Percentiles rank a stretch among this genome's conserved stretches.
These are phyloP conservation scores for Aethionema arabicum DNA, from an alignment of 345 rosid species.

Conservation along the genomic window DNA sequence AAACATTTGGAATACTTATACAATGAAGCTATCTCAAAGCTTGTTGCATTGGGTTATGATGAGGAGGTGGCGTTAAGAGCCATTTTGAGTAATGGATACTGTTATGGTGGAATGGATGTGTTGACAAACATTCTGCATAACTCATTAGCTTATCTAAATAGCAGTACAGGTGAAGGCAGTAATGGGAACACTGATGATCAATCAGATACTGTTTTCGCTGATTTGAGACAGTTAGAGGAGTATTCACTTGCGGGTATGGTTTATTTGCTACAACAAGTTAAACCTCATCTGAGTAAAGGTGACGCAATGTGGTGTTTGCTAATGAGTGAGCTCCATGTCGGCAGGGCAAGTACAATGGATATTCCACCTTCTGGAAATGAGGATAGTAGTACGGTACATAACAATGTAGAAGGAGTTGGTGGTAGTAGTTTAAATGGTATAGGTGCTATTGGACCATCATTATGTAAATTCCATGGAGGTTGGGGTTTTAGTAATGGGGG, in stretches of 20 bases:
- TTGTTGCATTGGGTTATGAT: slow-evolving; percentile 62
- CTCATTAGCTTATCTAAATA: slow-evolving; percentile 66
- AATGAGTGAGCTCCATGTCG: slow-evolving; percentile 89
- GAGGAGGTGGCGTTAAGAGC: slow-evolving; percentile 78
- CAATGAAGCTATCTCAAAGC: slow-evolving; percentile 68
- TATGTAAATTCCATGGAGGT: slow-evolving; percentile 83
- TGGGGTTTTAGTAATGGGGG: slow-evolving; percentile 79
- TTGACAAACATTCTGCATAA: slow-evolving; percentile 73
- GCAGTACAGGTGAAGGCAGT: slow-evolving; percentile 39
- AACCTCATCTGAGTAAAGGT: slow-evolving; percentile 79
- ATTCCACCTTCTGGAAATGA: slow-evolving; percentile 43
- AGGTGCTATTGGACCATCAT: slow-evolving; percentile 53
- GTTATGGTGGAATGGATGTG: slow-evolving; percentile 89
- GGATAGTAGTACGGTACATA: slow-evolving; percentile 28
- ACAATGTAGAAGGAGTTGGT: slow-evolving; percentile 41
- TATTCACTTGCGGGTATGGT: slow-evolving; percentile 79
- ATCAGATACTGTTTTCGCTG: slow-evolving; percentile 55
- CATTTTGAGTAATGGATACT: slow-evolving; percentile 71
- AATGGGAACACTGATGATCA: slow-evolving; percentile 48
- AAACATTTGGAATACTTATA: slow-evolving; percentile 60
- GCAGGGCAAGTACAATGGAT: slow-evolving; percentile 68
- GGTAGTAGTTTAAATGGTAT: slow-evolving; percentile 34
- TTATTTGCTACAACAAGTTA: slow-evolving; percentile 82
- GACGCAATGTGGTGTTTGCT: slow-evolving; percentile 99
- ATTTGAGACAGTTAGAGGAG: slow-evolving; percentile 77